A percentile compares a stretch with the other conserved stretches of the same genome.
Conservation (phyloP, 1,139 yeast genomes). For the Diutina siamensis region DNA sequence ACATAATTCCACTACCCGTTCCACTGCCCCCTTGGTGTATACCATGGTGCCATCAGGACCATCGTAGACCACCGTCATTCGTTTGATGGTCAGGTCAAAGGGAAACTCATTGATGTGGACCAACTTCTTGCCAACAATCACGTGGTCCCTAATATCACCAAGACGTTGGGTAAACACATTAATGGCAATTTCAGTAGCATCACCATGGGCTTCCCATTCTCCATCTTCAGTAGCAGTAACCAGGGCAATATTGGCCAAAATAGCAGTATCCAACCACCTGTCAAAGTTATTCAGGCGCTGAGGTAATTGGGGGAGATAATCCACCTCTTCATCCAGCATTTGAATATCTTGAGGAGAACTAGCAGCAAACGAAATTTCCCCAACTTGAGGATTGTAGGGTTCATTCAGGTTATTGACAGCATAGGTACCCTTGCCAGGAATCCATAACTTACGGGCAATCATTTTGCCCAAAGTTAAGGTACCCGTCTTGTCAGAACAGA, state of each 20-base stretch:
- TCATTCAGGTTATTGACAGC: conserved; percentile 49
- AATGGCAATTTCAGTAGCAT: conserved; percentile 77
- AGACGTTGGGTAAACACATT: conserved; percentile 59
- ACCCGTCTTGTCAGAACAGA: conserved; percentile 79
- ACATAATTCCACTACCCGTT: conserved; percentile 53
- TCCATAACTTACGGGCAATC: conserved; percentile 64
- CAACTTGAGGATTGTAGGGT: conserved; percentile 65
- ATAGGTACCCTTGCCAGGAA: conserved; percentile 63
- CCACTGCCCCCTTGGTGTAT: conserved; percentile 74
- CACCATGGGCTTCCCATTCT: conserved; percentile 74
- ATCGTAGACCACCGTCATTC: conserved; percentile 55
- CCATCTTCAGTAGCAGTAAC: conserved; percentile 32
- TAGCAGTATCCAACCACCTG: conserved; percentile 46
- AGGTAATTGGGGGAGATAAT: conserved; percentile 13
- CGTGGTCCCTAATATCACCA: conserved; percentile 32
- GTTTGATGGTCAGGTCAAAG: conserved; percentile 65
- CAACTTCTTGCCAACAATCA: conserved; percentile 19
- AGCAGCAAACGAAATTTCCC: conserved; percentile 34
- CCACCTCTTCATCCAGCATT: conserved; percentile 27
- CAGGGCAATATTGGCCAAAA: conserved; percentile 64
- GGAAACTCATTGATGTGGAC: conserved; percentile 57
- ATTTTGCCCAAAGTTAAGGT: conserved; percentile 73
- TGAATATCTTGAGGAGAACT: conserved; percentile 32
- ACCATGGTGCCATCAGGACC: conserved; percentile 14
- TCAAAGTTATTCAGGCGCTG: conserved; percentile 8